Evolutionary conservation across 805 yeast species (phyloP).

Genomic region (Saturnispora zaruensis): DNA sequence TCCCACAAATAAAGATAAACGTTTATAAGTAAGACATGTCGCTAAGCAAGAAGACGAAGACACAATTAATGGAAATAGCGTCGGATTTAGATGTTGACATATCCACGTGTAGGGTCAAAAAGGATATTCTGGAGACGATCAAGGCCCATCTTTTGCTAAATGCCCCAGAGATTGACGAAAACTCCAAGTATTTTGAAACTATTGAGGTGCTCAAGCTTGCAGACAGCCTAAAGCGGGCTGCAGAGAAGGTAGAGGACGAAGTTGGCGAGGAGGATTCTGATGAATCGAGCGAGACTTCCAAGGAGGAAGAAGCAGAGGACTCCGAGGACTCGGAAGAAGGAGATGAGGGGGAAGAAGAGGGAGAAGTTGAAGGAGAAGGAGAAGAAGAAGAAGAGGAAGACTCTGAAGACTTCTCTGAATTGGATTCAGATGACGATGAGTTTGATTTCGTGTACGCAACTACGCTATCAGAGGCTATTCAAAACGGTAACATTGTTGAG

Average conservation of each 20-base stretch:
- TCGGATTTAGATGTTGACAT: slow-evolving; percentile 22
- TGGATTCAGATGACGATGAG: slow-evolving; percentile 13
- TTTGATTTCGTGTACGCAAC: slow-evolving; percentile 10
- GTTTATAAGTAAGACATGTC: slow-evolving; percentile 1
- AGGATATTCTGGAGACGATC: slow-evolving; percentile 22
- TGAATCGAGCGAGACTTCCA: not conserved
- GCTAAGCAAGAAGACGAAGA: slow-evolving; percentile 23
- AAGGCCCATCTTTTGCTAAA: slow-evolving; percentile 18
- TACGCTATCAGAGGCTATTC: slow-evolving; percentile 9
- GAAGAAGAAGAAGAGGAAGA: slow-evolving; percentile 49
- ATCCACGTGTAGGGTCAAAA: slow-evolving; percentile 21
- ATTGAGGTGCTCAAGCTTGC: slow-evolving; percentile 14
- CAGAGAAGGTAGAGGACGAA: slow-evolving; percentile 65
- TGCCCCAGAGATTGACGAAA: slow-evolving; percentile 17
- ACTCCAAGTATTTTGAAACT: slow-evolving; percentile 23
- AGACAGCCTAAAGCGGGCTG: slow-evolving; percentile 4
- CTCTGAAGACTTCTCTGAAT: slow-evolving; percentile 48
- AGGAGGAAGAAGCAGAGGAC: not conserved
- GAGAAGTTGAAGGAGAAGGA: slow-evolving; percentile 9
- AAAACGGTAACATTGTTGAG: slow-evolving; percentile 12
- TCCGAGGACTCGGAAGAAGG: slow-evolving; percentile 68
- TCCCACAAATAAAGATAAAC: not conserved
- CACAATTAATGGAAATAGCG: slow-evolving; percentile 27
- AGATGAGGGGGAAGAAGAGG: slow-evolving; percentile 12
- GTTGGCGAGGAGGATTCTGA: not conserved